These are phyloP conservation scores for Pythium rhizo-oryzae DNA, from an alignment of 352 stramenopile genomes.

Conservation along the genomic window DNA sequence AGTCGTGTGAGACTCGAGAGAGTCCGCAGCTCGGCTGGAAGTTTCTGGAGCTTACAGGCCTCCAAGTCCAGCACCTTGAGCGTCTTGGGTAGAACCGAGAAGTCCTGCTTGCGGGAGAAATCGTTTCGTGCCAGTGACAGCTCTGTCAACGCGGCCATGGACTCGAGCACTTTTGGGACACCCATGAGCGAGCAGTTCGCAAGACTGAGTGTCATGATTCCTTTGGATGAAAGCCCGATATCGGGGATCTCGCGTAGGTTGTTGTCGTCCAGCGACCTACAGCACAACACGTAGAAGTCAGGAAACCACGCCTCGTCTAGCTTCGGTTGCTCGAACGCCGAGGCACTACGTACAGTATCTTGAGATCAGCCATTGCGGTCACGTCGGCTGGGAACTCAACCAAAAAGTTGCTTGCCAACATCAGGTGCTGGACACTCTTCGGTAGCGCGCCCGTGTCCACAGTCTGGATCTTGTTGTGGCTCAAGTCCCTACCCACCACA, in stretches of 20 bases:
- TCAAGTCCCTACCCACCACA: background rate
- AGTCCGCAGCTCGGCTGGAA: background rate
- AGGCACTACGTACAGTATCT: conserved; percentile 8
- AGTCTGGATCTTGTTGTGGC: conserved; percentile 6
- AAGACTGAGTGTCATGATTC: conserved; percentile 5
- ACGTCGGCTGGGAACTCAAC: conserved; percentile 13
- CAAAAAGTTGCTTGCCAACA: conserved; percentile 1
- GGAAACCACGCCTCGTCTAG: too few species aligned
- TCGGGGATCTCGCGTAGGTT: conserved; percentile 1
- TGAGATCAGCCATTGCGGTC: background rate
- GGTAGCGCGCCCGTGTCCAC: conserved; percentile 1
- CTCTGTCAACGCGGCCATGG: background rate
- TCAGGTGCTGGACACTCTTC: background rate
- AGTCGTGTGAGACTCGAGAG: background rate
- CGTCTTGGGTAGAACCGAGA: conserved; percentile 6
- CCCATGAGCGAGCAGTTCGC: conserved; percentile 14
- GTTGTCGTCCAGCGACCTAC: conserved; percentile 16
- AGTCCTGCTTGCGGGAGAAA: conserved; percentile 6
- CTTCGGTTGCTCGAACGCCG: background rate
- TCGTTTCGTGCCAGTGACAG: conserved; percentile 11
- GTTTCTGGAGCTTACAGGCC: conserved; percentile 1
- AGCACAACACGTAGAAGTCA: too few species aligned
- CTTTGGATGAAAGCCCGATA: background rate
- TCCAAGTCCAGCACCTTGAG: background rate
- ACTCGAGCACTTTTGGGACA: background rate